phyloP scores from a whole-genome alignment of 768 basidiomycete genomes.

The Mrakia blollopis region DNA sequence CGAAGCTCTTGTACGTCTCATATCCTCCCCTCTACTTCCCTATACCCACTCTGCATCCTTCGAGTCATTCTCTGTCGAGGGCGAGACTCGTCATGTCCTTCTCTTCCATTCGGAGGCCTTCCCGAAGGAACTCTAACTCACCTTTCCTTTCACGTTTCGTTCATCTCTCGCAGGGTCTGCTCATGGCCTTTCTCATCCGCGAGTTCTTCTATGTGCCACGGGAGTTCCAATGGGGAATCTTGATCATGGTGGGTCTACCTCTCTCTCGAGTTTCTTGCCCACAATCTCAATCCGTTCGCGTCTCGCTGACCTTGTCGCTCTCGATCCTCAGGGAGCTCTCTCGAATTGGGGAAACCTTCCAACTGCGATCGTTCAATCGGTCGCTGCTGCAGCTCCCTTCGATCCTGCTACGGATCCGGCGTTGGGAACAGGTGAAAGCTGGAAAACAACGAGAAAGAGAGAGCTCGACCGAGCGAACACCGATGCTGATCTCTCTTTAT shows the following conservation, averaged over 20 bases:
- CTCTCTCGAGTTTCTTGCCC: neutral
- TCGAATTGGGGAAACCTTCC: slow-evolving; percentile 1
- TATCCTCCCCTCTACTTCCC: neutral
- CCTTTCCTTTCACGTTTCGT: too few relatives aligned
- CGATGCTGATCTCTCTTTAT: neutral
- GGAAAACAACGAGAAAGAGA: too few relatives aligned
- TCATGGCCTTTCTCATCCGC: neutral
- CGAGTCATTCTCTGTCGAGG: too few relatives aligned
- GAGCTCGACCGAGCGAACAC: too few relatives aligned
- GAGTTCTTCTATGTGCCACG: neutral
- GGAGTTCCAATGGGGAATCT: neutral
- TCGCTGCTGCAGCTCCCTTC: slow-evolving; percentile 49
- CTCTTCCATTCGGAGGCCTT: too few relatives aligned
- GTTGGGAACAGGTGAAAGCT: slow-evolving; percentile 45
- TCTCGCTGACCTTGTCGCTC: neutral
- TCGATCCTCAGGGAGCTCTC: neutral
- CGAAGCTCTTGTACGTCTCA: neutral
- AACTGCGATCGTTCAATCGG: slow-evolving; percentile 46
- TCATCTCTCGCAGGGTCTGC: neutral
- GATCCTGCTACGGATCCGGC: slow-evolving; percentile 47
- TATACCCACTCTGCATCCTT: too few relatives aligned
- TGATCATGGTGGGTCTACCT: neutral
- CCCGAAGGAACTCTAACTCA: too few relatives aligned
- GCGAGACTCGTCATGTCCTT: too few relatives aligned
- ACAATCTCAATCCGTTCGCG: neutral